Evolutionary conservation across 805 yeast genomes (phyloP).

Genomic region (Candida sphagnicola): DNA sequence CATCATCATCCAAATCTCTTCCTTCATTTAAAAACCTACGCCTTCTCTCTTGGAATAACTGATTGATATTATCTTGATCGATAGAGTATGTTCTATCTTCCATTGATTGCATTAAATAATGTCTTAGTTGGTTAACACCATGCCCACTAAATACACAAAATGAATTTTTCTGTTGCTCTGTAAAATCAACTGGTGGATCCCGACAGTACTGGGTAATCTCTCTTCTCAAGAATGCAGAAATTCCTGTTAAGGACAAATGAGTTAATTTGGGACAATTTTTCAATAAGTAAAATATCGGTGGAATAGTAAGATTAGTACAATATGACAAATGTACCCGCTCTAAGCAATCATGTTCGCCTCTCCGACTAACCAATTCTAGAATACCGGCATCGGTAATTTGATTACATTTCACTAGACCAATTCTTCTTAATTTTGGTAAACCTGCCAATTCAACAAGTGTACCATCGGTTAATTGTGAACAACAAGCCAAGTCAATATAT

Average conservation of each 20-base stretch:
- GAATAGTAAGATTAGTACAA: conserved; percentile 74
- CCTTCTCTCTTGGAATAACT: conserved; percentile 25
- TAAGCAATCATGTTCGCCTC: conserved; percentile 73
- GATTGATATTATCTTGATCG: conserved; percentile 30
- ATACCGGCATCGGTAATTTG: conserved; percentile 85
- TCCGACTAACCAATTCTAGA: conserved; percentile 58
- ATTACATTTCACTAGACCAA: conserved; percentile 89
- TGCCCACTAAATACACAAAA: conserved; percentile 93
- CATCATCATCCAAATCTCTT: conserved; percentile 19
- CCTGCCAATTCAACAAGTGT: conserved; percentile 73
- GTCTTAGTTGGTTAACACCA: conserved; percentile 76
- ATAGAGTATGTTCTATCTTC: conserved; percentile 30
- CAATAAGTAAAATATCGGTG: conserved; percentile 71
- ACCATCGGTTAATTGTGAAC: conserved; percentile 81
- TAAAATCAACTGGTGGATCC: conserved; percentile 89
- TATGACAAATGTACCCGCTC: conserved; percentile 93
- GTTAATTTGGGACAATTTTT: conserved; percentile 82
- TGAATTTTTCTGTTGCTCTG: conserved; percentile 73
- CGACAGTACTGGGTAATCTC: conserved; percentile 87
- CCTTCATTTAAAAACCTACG: conserved; percentile 19
- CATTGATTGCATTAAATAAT: conserved; percentile 52
- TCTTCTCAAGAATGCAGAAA: conserved; percentile 78
- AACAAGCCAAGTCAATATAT: conserved; percentile 93
- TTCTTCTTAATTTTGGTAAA: conserved; percentile 77
- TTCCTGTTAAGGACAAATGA: conserved; percentile 90